Evolutionary conservation across 257 asterid genomes (phyloP), one percentile per base, ranked within the genome.

Genomic region (Haberlea rhodopensis): DNA sequence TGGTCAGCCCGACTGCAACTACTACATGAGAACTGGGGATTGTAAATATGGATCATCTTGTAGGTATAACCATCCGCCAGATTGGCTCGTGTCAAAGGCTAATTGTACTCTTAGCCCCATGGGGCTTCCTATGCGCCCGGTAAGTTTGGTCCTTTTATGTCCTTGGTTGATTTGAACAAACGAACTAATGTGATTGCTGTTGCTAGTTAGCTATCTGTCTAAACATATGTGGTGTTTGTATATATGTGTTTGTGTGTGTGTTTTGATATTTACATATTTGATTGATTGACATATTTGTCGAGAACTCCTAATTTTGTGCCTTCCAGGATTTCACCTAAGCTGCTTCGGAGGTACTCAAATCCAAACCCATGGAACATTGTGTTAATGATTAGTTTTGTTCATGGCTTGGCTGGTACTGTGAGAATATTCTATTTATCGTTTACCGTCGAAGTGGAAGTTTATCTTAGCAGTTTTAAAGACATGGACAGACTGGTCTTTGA

Each of bases 81-180:
- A 82, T 28, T 77, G 88, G 89, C 72, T 55, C 28, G 63, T 62
- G 20, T 67, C 84, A 16, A 80, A 67, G 68, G 53, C 82, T 4
- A 80, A 71, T 67, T 79, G 79, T 70, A 78, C 78, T 71, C 82
- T 85, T 70, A 86, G 90, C 71, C 90, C 88, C n/a, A 58, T 84
- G 59, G 97, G 97, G 40, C 84, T 90, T 68, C 96, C 97, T 68
- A 75, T 87, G 46, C 97, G 96, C 48, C 96, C 89, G 86, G 97
- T 90, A 86, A 60, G 85, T 40, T 49, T 57, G 11, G 6, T 25
- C 28, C 28, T 71, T 54, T 61, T 59, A n/a, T n/a, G 40, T 53
- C 34, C 31, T 23, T 48, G 48, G 54, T 71, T 71, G 29, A n/a
- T 43, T 31, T 53, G 37, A 63, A 37, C 52, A 18, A 26, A 22